Percentiles rank a stretch among this genome's conserved stretches.
These are phyloP conservation scores for Backusella tarrabulga DNA, from an alignment of 192 early-diverging fungal genomes.

Conservation along the genomic window DNA sequence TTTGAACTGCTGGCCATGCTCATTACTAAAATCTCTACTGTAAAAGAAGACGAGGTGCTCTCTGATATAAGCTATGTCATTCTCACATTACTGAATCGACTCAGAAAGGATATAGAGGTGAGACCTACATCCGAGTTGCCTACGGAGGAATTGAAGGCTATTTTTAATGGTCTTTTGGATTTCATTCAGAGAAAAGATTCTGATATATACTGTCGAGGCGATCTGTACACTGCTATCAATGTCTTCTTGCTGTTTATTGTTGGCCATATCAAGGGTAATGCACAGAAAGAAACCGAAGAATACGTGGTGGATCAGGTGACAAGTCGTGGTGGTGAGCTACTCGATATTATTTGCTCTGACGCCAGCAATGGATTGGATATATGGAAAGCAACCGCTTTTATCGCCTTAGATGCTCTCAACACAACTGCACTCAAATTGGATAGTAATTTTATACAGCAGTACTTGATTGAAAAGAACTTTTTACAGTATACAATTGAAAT, in stretches of 20 bases:
- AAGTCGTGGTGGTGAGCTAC: constrained; percentile 50
- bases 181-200: neutral
- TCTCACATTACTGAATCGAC: constrained; percentile 51
- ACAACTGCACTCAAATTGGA: neutral
- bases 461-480: constrained; percentile 4
- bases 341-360: constrained; percentile 78
- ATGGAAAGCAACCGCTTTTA: constrained; percentile 86
- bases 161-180: constrained; percentile 8
- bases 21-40: constrained; percentile 47
- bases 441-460: neutral
- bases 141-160: neutral
- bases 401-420: constrained; percentile 67
- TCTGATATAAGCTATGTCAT: constrained; percentile 56
- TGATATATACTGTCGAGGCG: constrained; percentile 54
- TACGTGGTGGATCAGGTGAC: constrained; percentile 50
- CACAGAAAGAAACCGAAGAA: constrained; percentile 31
- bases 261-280: neutral
- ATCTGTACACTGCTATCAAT: constrained; percentile 75
- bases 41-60: constrained; percentile 44
- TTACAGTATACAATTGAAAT: neutral
- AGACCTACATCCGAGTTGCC: constrained; percentile 12
- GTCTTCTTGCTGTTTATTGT: constrained; percentile 62
- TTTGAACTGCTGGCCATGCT: constrained; percentile 69
- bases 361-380: constrained; percentile 77
- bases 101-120: constrained; percentile 46